These are phyloP conservation scores for Thermomucor indicae-seudaticae DNA, from an alignment of 371 early-diverging fungal species.

Conservation along the genomic window DNA sequence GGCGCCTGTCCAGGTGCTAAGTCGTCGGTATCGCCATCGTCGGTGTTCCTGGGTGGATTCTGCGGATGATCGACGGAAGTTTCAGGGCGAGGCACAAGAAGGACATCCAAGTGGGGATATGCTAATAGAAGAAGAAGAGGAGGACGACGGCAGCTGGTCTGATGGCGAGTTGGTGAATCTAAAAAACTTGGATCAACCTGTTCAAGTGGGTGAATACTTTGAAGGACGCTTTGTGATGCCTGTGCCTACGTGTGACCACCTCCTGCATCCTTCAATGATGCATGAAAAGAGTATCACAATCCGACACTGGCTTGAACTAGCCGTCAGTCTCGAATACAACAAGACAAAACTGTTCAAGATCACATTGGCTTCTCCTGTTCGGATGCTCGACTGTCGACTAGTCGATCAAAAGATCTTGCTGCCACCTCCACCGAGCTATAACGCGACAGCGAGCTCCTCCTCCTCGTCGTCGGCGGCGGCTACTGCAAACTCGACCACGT, in stretches of 20 bases:
- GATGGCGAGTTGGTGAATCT: slow-evolving; percentile 19
- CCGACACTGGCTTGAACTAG: slow-evolving; percentile 27
- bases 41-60: not conserved
- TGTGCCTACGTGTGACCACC: slow-evolving; percentile 26
- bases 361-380: slow-evolving; percentile 24
- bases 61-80: not conserved
- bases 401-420: slow-evolving; percentile 70
- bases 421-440: slow-evolving; percentile 75
- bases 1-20: not conserved
- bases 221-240: slow-evolving; percentile 36
- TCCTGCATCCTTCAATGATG: slow-evolving; percentile 27
- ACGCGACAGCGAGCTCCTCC: slow-evolving; percentile 6
- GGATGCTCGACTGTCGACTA: slow-evolving; percentile 35
- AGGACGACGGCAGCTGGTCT: not conserved
- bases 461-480: not conserved
- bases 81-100: not conserved
- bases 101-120: too few species aligned
- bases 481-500: slow-evolving; percentile 2
- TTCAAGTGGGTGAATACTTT: slow-evolving; percentile 32
- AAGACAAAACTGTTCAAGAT: slow-evolving; percentile 21
- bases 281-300: slow-evolving; percentile 22
- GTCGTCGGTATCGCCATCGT: slow-evolving; percentile 7
- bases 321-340: slow-evolving; percentile 20
- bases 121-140: not conserved
- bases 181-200: slow-evolving; percentile 23